Evolutionary conservation across 768 basidiomycete genomes (phyloP), one percentile per base, ranked within the genome.

Genomic region (Kwoniella europaea): DNA sequence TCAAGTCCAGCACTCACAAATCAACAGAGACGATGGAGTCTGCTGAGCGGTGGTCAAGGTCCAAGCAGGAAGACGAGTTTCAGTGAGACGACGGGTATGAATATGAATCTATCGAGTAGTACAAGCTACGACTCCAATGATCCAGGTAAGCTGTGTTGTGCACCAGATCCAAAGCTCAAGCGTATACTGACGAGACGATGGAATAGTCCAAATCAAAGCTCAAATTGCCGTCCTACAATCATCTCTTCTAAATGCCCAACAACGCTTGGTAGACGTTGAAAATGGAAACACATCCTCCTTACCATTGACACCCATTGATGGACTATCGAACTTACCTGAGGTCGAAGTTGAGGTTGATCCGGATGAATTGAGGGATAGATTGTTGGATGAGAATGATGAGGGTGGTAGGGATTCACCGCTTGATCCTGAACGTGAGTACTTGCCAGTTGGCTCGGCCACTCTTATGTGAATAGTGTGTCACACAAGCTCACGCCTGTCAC

Each of bases 201-300:
- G 42, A 5, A 3, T 64, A 73, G 76, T 65, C 9, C 71, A 73
- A n/a, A 65, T 74, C 10, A 74, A 71, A 59, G 69, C 73, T 16
- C 73, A 74, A 13, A 71, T 74, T 18, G 63, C 66, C 9, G 22
- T 54, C 2, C 62, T 74, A 12, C 69, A 73, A 63, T 27, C 67
- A 10, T 62, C 73, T 1, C 66, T 79, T 13, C 69, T 66, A 46
- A 71, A 66, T 20, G 63, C 77, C 4, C 71, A 74, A 54, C 73
- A 71, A 20, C 52, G 69, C 6, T 62, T 74, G 12, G 55, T 68
- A 1, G 73, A 74, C 10, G 60, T 72, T 1, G 50, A 65, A 20
- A 50, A 63, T 12, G 54, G 69, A 35, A 53, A 66, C 22, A 56
- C 64, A 18, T 65, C 69, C 13, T 63, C 71, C 10, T 41, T 71